Evolutionary conservation across 208 protist species (phyloP).

Genomic region (Acanthamoeba lenticulata): DNA sequence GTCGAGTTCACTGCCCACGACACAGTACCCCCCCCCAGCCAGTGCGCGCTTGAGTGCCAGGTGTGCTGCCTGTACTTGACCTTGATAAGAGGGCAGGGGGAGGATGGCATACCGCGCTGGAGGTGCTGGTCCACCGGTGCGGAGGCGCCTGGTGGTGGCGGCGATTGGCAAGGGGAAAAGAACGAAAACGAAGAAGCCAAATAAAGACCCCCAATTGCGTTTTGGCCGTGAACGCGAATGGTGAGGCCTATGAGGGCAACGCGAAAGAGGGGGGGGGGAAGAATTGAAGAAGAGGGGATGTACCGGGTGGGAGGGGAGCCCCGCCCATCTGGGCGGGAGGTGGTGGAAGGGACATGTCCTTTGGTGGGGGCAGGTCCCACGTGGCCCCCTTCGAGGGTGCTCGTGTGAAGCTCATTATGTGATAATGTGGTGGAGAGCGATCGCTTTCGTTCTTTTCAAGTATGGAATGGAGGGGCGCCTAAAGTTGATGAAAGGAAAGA

Average conservation of each 20-base stretch:
- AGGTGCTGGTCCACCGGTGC: neutral
- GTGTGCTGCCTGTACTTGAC: too few relatives aligned
- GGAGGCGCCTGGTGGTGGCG: neutral
- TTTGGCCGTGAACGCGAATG: too few relatives aligned
- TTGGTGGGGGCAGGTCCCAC: neutral
- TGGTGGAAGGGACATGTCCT: neutral
- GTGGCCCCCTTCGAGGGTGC: neutral
- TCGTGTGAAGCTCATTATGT: neutral
- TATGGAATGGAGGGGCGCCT: too few relatives aligned
- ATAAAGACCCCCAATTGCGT: too few relatives aligned
- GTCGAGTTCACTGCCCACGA: neutral
- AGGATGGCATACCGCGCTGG: neutral
- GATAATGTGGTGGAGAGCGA: too few relatives aligned
- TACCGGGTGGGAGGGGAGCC: neutral
- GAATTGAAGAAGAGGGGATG: neutral
- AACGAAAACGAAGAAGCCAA: neutral
- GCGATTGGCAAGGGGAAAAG: neutral
- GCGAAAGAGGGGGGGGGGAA: neutral
- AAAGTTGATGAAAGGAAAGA: neutral
- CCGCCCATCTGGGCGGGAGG: neutral
- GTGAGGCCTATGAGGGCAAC: too few relatives aligned
- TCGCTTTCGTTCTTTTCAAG: neutral
- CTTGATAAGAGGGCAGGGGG: too few relatives aligned
- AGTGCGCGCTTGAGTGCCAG: too few relatives aligned
- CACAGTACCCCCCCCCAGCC: too few relatives aligned